These are phyloP conservation scores for Funneliformis geosporum DNA, from an alignment of 192 early-diverging fungal species.

Conservation along the genomic window DNA sequence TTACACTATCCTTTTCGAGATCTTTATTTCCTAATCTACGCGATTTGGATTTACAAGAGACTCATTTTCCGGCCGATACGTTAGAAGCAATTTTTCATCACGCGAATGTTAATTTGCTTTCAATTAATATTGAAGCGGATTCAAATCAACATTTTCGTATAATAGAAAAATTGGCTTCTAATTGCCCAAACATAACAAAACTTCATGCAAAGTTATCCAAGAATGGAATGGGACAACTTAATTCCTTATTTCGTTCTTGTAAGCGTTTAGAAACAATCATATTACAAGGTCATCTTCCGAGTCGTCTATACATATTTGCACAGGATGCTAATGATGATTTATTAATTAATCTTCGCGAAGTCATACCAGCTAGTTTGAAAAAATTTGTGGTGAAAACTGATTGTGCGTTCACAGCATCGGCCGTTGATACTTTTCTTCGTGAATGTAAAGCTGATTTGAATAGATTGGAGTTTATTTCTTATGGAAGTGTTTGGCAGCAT, in stretches of 20 bases:
- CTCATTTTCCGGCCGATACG: not conserved
- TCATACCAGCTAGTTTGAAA: constrained; percentile 2
- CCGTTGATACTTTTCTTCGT: constrained; percentile 3
- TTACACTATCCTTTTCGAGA: not conserved
- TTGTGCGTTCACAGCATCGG: not conserved
- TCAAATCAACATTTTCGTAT: not conserved
- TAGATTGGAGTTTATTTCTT: constrained; percentile 17
- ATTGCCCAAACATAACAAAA: not conserved
- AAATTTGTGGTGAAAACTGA: constrained; percentile 5
- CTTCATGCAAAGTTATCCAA: not conserved
- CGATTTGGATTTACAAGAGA: constrained; percentile 5
- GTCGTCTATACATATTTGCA: not conserved
- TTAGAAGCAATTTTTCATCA: not conserved
- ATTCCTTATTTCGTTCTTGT: constrained; percentile 7
- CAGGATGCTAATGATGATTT: constrained; percentile 14
- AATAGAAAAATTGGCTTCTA: not conserved
- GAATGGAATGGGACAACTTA: not conserved
- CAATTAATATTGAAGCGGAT: not conserved
- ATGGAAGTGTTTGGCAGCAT: constrained; percentile 14
- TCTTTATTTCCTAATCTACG: not conserved
- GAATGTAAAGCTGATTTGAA: not conserved
- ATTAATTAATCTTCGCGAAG: constrained; percentile 8
- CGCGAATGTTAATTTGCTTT: not conserved
- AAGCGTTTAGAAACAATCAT: not conserved
- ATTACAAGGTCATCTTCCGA: not conserved